phyloP scores from a whole-genome alignment of 164 flowering plant genomes.

The Liriodendron chinense region DNA sequence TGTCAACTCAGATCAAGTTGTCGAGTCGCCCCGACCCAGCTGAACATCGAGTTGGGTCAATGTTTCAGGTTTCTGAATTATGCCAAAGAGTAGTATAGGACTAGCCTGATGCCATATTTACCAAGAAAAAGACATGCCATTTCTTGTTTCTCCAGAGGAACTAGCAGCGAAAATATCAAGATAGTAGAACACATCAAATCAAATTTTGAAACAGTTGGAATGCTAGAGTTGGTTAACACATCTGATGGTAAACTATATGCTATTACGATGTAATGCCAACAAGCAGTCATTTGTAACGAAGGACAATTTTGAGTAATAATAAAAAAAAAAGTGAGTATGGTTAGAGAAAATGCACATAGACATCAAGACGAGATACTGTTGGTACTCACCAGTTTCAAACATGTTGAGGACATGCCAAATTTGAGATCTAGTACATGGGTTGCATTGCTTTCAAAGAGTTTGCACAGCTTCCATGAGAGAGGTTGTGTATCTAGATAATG shows the following conservation, averaged over 20 bases:
- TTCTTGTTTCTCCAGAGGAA: too few relatives aligned
- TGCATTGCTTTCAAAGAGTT: constrained; percentile 43
- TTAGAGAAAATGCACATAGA: background rate
- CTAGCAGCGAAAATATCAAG: too few relatives aligned
- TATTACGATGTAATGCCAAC: background rate
- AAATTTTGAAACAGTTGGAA: background rate
- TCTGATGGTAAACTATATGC: background rate
- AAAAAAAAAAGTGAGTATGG: background rate
- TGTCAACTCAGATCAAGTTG: too few relatives aligned
- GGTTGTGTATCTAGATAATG: constrained; percentile 40
- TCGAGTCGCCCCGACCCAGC: too few relatives aligned
- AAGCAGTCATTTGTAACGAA: background rate
- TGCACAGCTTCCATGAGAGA: constrained; percentile 69
- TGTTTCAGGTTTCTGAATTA: too few relatives aligned
- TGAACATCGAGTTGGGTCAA: too few relatives aligned
- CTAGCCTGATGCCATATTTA: too few relatives aligned
- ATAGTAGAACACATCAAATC: too few relatives aligned
- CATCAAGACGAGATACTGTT: background rate
- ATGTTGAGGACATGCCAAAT: constrained; percentile 51
- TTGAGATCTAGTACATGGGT: constrained; percentile 57
- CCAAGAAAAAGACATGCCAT: too few relatives aligned
- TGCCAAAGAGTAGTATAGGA: too few relatives aligned
- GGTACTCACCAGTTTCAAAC: constrained; percentile 73
- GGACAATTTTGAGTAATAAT: too few relatives aligned
- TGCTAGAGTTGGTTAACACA: background rate